phyloP scores from a whole-genome alignment of 331 rosid species.

The Stylosanthes scabra region DNA sequence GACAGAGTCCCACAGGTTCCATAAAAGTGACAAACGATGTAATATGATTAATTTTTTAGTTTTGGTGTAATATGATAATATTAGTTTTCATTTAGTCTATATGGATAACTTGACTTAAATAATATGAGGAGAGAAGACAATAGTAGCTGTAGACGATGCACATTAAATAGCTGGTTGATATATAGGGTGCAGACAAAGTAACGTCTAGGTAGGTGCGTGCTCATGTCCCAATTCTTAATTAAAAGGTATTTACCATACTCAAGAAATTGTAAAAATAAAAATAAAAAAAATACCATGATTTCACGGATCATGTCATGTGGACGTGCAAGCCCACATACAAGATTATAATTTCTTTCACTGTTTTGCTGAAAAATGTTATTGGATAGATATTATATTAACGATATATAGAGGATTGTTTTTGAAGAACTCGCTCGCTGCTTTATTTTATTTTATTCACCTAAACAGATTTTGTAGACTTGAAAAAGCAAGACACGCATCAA shows the following conservation, averaged over 20 bases:
- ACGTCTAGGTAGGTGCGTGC: slow-evolving; percentile 32
- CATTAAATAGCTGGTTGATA: slow-evolving; percentile 31
- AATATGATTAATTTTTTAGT: no score
- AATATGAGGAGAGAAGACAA: slow-evolving; percentile 22
- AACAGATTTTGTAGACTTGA: slow-evolving; percentile 7
- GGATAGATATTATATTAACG: no score
- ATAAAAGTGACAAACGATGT: no score
- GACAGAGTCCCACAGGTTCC: no score
- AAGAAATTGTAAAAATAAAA: background rate
- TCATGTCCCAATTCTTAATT: slow-evolving; percentile 33
- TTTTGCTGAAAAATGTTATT: slow-evolving; percentile 16
- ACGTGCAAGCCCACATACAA: slow-evolving; percentile 2
- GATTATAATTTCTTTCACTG: background rate
- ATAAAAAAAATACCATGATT: slow-evolving; percentile 28
- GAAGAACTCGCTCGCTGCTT: background rate
- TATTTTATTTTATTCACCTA: background rate
- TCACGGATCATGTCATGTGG: slow-evolving; percentile 43
- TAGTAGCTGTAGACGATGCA: slow-evolving; percentile 19
- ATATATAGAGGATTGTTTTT: background rate
- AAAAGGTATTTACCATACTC: slow-evolving; percentile 21
- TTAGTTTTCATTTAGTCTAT: no score
- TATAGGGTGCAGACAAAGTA: slow-evolving; percentile 42
- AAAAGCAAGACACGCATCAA: slow-evolving; percentile 1
- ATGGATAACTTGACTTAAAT: no score
- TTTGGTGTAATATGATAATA: no score